Evolutionary conservation across 345 rosid genomes (phyloP), one percentile per base, ranked within the genome.

Genomic region (Eucalyptus pauciflora): DNA sequence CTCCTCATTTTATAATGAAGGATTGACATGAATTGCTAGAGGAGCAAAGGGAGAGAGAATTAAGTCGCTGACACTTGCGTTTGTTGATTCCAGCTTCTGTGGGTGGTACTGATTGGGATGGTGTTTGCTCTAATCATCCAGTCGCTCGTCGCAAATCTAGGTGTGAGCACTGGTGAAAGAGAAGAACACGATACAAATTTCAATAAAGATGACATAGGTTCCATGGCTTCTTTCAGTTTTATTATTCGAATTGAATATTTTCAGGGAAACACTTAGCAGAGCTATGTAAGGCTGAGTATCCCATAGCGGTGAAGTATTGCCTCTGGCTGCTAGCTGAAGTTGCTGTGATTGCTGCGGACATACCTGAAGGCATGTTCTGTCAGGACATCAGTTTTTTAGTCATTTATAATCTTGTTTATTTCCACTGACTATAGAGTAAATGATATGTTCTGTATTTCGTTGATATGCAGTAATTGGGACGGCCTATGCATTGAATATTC

Each of bases 331-430:
- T 93, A 2, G 97, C 98, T 15, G 98, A 95, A 87, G 4, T 92
- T 8, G 93, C 96, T 13, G 97, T 95, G 81, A 96, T 95, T 48
- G 96, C 96, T 69, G 97, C 98, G 33, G 98, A 96, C 76, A 94
- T 96, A 11, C 97, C 98, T 5, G 98, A 96, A 96, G 96, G 98
- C 87, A 86, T 86, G 54, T 50, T 37, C 13, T 46, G 8, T n/a
- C 37, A 3, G 43, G 62, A 86, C 29, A 20, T 17, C 1, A 0
- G 25, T 24, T 31, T 56, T 48, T 31, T 33, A 37, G 22, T 60
- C 33, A 17, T 50, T 31, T 50, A 50, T 37, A 9, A 45, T 50
- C 54, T 25, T 88, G 29, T 14, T n/a, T 33, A 87, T 67, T 62
- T 46, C 7, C 50, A 48, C 71, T 88, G 17, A 85, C 51, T 4